Conservation (phyloP, 108 stramenopile genomes). For the Discostella stelligeroides region DNA sequence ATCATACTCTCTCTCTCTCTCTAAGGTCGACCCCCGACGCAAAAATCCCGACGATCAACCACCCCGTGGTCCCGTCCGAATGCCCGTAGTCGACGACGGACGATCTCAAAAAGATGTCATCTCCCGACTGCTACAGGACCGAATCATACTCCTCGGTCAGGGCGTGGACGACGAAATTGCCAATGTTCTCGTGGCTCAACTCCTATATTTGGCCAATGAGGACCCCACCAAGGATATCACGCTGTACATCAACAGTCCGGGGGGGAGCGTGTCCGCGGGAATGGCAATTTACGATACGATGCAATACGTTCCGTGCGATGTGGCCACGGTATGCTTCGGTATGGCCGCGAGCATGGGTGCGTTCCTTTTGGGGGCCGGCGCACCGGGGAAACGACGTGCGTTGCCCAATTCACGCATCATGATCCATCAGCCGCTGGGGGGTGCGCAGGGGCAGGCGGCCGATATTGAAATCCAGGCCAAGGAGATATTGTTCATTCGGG, state of each 20-base stretch:
- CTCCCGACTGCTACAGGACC: slow-evolving; percentile 92
- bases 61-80: slow-evolving; percentile 55
- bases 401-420: slow-evolving; percentile 96
- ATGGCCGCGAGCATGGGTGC: slow-evolving; percentile 98
- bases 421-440: slow-evolving; percentile 98
- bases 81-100: slow-evolving; percentile 75
- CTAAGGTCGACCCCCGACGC: slow-evolving; percentile 83
- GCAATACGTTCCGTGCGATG: slow-evolving; percentile 97
- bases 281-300: slow-evolving; percentile 98
- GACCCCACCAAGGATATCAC: slow-evolving; percentile 95
- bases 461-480: slow-evolving; percentile 99
- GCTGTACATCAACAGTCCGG: slow-evolving; percentile 95
- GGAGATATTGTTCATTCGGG: slow-evolving; percentile 94
- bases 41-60: slow-evolving; percentile 79
- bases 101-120: slow-evolving; percentile 94
- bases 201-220: slow-evolving; percentile 94
- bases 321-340: slow-evolving; percentile 96
- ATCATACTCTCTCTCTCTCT: no score
- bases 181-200: slow-evolving; percentile 91
- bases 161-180: slow-evolving; percentile 95
- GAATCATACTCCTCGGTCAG: slow-evolving; percentile 89
- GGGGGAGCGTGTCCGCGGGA: slow-evolving; percentile 88
- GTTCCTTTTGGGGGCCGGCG: slow-evolving; percentile 92
- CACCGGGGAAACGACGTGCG: slow-evolving; percentile 86
- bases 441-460: slow-evolving; percentile 94